Base-by-base conservation (phyloP, 208 protist species). In the Acanthamoeba triangularis region DNA sequence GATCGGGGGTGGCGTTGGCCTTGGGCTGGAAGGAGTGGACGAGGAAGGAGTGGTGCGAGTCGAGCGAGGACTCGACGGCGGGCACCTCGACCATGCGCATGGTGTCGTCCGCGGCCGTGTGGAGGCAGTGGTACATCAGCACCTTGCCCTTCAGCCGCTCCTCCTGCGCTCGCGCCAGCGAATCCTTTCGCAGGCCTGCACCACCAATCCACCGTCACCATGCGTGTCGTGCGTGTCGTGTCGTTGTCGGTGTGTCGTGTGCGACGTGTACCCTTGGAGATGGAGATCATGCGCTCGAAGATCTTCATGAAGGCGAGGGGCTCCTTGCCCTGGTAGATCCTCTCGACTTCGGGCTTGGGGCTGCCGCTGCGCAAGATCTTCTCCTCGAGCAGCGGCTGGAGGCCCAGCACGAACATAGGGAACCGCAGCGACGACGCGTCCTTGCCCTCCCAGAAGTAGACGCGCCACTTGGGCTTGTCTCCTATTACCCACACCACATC, bases 381-480 rank as follows among this genome's bases (percentile, higher is more conserved):
- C 25, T 88, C 80, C 52, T 88, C 80, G 80, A 88, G 80, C 41
- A 88, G 80, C 41, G 80, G 80, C 80, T 88, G 80, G 30, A 88
- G 49, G 41, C 80, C 80, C 52, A 88, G 80, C 80, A 88, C 80
- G 80, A 88, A 88, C 80, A 88, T 88, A 47, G 80, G 80, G 80
- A 63, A 88, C 18, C 80, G 80, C 49, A 88, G 80, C 80, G 80
- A 88, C 80, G 80, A 88, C 23, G 80, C 80, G 52, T 88, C 80
- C 80, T 88, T 88, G 41, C 80, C 80, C 80, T 88, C 80, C 80
- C 80, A 88, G 80, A 88, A 88, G 52, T 88, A 88, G 25, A 88
- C 52, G 11, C 80, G 80, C 80, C 80, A 88, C 23, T 11, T 28
- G 47, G 80, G 80, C 80, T 88, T 88, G 33, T 63, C 47, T 8